A percentile compares a stretch with the other conserved stretches of the same genome.
These are phyloP conservation scores for Xylaria scruposa DNA, from an alignment of 495 filamentous ascomycete genomes.

Conservation along the genomic window DNA sequence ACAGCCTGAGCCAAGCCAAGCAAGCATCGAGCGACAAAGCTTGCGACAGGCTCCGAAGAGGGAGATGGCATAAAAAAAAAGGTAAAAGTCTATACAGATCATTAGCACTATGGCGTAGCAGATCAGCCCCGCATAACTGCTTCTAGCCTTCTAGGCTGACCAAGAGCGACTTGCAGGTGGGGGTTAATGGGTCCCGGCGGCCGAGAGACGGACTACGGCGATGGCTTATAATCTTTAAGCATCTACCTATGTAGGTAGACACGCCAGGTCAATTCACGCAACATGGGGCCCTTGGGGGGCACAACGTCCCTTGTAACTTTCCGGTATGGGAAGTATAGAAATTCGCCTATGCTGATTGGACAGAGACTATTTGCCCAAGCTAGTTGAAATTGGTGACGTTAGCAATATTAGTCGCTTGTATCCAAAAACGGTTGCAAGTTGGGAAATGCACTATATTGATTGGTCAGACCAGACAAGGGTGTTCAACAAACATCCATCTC, in stretches of 20 bases:
- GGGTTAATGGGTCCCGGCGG: slow-evolving; percentile 36
- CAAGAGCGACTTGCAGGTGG: slow-evolving; percentile 37
- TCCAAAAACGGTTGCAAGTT: slow-evolving; percentile 34
- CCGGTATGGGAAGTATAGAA: neutral
- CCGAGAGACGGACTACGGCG: slow-evolving; percentile 42
- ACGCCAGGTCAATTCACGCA: slow-evolving; percentile 10
- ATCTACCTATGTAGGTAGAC: neutral
- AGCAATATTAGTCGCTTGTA: slow-evolving; percentile 29
- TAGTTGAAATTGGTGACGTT: slow-evolving; percentile 43
- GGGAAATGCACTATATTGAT: slow-evolving; percentile 35
- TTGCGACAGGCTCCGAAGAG: slow-evolving; percentile 32
- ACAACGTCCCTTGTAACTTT: slow-evolving; percentile 1
- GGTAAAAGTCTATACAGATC: slow-evolving; percentile 1
- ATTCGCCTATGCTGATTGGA: slow-evolving; percentile 26
- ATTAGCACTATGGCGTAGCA: slow-evolving; percentile 27
- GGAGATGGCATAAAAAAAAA: slow-evolving; percentile 24
- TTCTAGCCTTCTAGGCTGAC: slow-evolving; percentile 31
- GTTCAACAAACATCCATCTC: neutral
- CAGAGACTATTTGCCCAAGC: slow-evolving; percentile 32
- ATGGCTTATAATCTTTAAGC: neutral
- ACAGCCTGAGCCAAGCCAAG: slow-evolving; percentile 33
- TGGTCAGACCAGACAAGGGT: slow-evolving; percentile 19
- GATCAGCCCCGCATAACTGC: slow-evolving; percentile 41
- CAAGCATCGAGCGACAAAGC: slow-evolving; percentile 31
- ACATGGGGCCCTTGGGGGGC: neutral